Evolutionary conservation across 768 basidiomycete species (phyloP).

Genomic region (Podaxis sp.): DNA sequence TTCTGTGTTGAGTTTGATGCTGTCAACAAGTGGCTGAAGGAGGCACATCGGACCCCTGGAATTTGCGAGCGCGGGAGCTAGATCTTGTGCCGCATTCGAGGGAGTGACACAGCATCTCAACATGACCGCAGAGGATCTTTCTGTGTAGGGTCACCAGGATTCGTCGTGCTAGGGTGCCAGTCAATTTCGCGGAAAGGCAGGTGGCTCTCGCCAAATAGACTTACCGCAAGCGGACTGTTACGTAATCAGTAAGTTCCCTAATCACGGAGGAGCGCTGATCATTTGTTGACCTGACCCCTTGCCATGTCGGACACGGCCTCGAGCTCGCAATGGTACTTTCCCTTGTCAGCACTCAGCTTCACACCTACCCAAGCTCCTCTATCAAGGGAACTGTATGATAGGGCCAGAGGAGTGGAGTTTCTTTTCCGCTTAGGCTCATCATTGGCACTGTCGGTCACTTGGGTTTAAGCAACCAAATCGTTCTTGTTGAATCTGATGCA

Average conservation of each 20-base stretch:
- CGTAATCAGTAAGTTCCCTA: conserved; percentile 8
- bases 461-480: conserved; percentile 14
- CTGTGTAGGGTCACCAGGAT: not conserved
- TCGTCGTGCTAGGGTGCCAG: not conserved
- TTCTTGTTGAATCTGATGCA: conserved; percentile 15
- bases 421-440: conserved; percentile 80
- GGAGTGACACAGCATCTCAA: not conserved
- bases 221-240: conserved; percentile 2
- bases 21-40: not conserved
- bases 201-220: not conserved
- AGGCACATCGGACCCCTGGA: not conserved
- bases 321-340: conserved; percentile 70
- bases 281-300: conserved; percentile 17
- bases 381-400: conserved; percentile 72
- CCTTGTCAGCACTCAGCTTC: conserved; percentile 50
- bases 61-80: not conserved
- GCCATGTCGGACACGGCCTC: conserved; percentile 8
- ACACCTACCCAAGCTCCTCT: conserved; percentile 63
- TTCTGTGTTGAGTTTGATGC: not conserved
- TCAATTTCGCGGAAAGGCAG: not conserved
- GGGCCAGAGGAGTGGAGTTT: conserved; percentile 82
- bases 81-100: not conserved
- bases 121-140: not conserved
- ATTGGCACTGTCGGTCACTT: conserved; percentile 62
- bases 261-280: not conserved